Evolutionary conservation across 805 yeast genomes (phyloP).

Genomic region (Saturnispora halmiae): DNA sequence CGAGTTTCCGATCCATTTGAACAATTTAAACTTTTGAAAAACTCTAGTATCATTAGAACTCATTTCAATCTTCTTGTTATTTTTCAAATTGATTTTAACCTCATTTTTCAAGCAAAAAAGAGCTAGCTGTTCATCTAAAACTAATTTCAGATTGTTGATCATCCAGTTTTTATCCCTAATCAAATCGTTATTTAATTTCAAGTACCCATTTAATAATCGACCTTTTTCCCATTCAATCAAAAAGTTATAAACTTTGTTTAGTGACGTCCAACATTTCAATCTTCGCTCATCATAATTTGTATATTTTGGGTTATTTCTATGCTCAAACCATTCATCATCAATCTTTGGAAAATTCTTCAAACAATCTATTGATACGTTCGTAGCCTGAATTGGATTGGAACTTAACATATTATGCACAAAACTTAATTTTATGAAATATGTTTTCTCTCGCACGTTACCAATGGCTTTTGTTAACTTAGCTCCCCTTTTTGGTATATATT

Average conservation of each 20-base stretch:
- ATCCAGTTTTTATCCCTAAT: constrained; percentile 16
- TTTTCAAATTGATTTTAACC: constrained; percentile 23
- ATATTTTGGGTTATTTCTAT: constrained; percentile 7
- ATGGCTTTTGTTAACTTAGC: constrained; percentile 10
- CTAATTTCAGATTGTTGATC: constrained; percentile 18
- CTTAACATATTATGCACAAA: constrained; percentile 13
- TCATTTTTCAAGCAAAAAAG: constrained; percentile 20
- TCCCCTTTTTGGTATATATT: constrained; percentile 13
- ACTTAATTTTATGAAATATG: constrained; percentile 15
- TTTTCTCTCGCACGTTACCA: constrained; percentile 5
- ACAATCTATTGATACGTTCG: constrained; percentile 12
- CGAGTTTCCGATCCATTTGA: constrained; percentile 23
- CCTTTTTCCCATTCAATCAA: constrained; percentile 19
- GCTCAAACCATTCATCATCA: constrained; percentile 13
- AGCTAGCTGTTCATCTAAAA: constrained; percentile 29
- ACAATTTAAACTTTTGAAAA: constrained; percentile 24
- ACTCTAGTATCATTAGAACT: constrained; percentile 25
- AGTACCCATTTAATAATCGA: constrained; percentile 16
- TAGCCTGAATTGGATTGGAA: neutral
- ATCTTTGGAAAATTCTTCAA: constrained; percentile 10
- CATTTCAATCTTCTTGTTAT: constrained; percentile 18
- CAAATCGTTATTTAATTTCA: constrained; percentile 9
- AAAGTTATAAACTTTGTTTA: constrained; percentile 20
- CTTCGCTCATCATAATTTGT: constrained; percentile 9
- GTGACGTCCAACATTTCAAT: constrained; percentile 13